phyloP scores from a whole-genome alignment of 176 grass and related monocot species.

The Rhynchospora pubera region DNA sequence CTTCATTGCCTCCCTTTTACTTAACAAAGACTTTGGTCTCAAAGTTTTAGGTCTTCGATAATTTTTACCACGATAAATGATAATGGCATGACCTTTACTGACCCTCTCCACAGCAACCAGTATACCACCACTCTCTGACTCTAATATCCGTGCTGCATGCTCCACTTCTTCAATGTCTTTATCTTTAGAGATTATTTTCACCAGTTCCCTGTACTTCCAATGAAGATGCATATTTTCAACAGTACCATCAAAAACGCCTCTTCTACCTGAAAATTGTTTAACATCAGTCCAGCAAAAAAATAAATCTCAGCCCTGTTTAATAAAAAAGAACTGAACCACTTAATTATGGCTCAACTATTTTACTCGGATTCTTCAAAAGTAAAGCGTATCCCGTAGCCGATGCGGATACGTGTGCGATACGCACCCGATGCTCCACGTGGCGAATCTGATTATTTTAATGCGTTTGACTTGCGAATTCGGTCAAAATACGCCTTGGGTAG shows the following conservation, averaged over 20 bases:
- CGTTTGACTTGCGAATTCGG: too few relatives aligned
- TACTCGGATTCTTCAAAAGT: too few relatives aligned
- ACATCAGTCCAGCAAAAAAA: neutral
- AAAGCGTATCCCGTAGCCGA: too few relatives aligned
- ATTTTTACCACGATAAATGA: constrained; percentile 89
- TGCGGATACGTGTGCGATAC: too few relatives aligned
- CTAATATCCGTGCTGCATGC: constrained; percentile 53
- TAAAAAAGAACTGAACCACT: neutral
- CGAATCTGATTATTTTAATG: too few relatives aligned
- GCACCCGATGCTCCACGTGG: too few relatives aligned
- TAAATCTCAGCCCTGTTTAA: neutral
- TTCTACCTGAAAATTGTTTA: constrained; percentile 55
- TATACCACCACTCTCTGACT: constrained; percentile 89
- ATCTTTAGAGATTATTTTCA: constrained; percentile 89
- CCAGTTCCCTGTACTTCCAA: constrained; percentile 91
- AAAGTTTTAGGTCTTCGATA: constrained; percentile 68
- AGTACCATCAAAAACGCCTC: constrained; percentile 87
- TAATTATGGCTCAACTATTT: neutral
- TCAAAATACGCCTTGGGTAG: too few relatives aligned
- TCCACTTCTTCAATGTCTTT: constrained; percentile 52
- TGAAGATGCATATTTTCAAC: constrained; percentile 97
- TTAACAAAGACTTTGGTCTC: constrained; percentile 62
- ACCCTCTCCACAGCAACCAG: constrained; percentile 77
- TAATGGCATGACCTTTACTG: constrained; percentile 89
- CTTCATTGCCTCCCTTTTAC: constrained; percentile 75